Evolutionary conservation across 1,284 basidiomycete genomes (phyloP).

Genomic region (Sporisorium exsertum): DNA sequence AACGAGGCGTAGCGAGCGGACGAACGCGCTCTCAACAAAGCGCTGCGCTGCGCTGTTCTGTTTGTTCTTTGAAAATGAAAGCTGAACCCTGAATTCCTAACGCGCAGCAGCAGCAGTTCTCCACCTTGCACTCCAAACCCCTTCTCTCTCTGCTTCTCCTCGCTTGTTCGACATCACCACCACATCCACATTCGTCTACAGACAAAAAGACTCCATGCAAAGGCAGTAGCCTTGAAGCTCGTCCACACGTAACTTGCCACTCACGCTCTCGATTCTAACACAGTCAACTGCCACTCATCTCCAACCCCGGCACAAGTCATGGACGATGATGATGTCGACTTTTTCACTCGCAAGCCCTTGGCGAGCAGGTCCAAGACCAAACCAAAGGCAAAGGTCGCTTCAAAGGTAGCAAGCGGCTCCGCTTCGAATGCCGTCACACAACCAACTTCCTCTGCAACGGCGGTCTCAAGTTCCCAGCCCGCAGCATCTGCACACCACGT

Average conservation of each 20-base stretch:
- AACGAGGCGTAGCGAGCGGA: neutral
- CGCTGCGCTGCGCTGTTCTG: neutral
- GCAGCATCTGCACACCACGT: constrained; percentile 1
- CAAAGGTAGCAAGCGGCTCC: neutral
- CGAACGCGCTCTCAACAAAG: neutral
- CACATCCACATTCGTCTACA: neutral
- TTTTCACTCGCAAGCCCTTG: constrained; percentile 31
- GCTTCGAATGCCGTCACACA: neutral
- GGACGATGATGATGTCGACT: constrained; percentile 44
- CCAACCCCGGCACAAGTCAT: constrained; percentile 6
- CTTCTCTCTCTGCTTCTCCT: neutral
- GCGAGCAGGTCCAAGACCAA: constrained; percentile 18
- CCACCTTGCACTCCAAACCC: neutral
- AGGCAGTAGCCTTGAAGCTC: neutral
- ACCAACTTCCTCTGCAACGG: neutral
- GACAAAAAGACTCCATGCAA: neutral
- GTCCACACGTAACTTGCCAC: neutral
- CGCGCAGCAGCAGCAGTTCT: neutral
- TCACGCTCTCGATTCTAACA: neutral
- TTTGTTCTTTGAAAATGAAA: neutral
- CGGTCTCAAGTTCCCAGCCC: neutral
- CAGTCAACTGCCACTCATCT: neutral
- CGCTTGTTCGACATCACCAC: neutral
- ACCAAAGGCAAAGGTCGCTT: constrained; percentile 1
- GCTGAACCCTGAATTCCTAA: neutral